A percentile compares a stretch with the other conserved stretches of the same genome.
Evolutionary conservation across 768 basidiomycete genomes (phyloP).

Genomic region (Lactarius pseudohatsudake): DNA sequence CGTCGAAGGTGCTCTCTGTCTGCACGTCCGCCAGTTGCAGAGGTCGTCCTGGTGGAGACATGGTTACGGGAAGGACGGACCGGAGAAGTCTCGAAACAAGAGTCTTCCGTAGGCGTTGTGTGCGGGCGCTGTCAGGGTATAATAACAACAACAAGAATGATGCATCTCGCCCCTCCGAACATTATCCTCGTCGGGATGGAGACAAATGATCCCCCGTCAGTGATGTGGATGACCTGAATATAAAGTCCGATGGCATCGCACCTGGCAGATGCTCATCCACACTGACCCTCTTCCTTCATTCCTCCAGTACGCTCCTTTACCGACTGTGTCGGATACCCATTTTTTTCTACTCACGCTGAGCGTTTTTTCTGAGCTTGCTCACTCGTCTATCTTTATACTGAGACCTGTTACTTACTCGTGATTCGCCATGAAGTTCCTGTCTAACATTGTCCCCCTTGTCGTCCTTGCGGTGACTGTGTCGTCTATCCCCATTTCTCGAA

Average conservation of each 20-base stretch:
- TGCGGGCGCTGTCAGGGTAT: too few relatives aligned
- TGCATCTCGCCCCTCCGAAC: neutral
- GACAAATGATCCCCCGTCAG: neutral
- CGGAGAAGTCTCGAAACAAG: neutral
- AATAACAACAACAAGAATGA: neutral
- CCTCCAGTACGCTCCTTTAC: slow-evolving; percentile 11
- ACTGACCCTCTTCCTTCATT: slow-evolving; percentile 4
- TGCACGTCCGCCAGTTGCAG: slow-evolving; percentile 22
- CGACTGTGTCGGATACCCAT: slow-evolving; percentile 25
- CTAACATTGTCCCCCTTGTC: slow-evolving; percentile 12
- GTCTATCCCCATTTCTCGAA: slow-evolving; percentile 16
- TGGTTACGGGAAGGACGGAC: neutral
- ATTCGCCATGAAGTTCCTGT: slow-evolving; percentile 20
- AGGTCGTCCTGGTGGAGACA: slow-evolving; percentile 8
- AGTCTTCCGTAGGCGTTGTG: too few relatives aligned
- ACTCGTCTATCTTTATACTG: neutral
- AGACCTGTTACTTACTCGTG: neutral
- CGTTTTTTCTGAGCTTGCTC: slow-evolving; percentile 15
- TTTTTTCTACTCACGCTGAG: slow-evolving; percentile 18
- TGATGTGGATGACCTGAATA: neutral
- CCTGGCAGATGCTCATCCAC: neutral
- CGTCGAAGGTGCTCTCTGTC: slow-evolving; percentile 34
- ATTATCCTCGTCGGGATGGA: slow-evolving; percentile 5
- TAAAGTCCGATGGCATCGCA: neutral
- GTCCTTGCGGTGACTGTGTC: slow-evolving; percentile 12